A percentile compares a stretch with the other conserved stretches of the same genome.
Conservation (phyloP, 768 basidiomycete species). For the Panus rudis region DNA sequence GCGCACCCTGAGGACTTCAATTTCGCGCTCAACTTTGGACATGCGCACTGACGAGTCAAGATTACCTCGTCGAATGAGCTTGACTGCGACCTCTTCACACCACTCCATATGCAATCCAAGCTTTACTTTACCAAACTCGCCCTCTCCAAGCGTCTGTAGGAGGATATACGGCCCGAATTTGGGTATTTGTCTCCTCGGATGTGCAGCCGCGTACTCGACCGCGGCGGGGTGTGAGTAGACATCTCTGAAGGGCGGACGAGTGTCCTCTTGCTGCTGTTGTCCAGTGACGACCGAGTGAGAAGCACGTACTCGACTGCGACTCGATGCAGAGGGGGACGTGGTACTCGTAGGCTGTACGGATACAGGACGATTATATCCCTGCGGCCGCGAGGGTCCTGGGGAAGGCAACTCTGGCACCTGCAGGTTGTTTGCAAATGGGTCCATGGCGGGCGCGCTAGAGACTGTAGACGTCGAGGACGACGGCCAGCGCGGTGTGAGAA, state of each 20-base stretch:
- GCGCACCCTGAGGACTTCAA: constrained; percentile 89
- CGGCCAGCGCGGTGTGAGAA: too few relatives aligned
- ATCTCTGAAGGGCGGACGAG: constrained; percentile 51
- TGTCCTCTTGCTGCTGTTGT: constrained; percentile 35
- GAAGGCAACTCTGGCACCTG: constrained; percentile 40
- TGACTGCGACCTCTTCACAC: constrained; percentile 98
- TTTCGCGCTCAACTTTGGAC: constrained; percentile 96
- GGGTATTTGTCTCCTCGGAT: constrained; percentile 80
- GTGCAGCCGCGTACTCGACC: constrained; percentile 72
- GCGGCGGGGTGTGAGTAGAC: constrained; percentile 84
- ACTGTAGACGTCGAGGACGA: too few relatives aligned
- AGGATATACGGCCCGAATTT: constrained; percentile 95
- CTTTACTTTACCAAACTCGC: constrained; percentile 98
- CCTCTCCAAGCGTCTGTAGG: constrained; percentile 94
- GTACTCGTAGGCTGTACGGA: constrained; percentile 48
- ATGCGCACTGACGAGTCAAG: constrained; percentile 81
- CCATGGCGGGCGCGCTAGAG: constrained; percentile 19
- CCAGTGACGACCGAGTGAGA: constrained; percentile 65
- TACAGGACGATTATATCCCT: constrained; percentile 46
- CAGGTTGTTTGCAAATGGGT: constrained; percentile 24
- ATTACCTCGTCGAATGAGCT: constrained; percentile 89
- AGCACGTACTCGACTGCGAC: constrained; percentile 52
- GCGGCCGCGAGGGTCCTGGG: constrained; percentile 39
- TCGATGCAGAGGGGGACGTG: constrained; percentile 25
- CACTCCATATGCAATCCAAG: constrained; percentile 90